Conservation (phyloP, 179 eudicot genomes). For the Gypsophila paniculata region DNA sequence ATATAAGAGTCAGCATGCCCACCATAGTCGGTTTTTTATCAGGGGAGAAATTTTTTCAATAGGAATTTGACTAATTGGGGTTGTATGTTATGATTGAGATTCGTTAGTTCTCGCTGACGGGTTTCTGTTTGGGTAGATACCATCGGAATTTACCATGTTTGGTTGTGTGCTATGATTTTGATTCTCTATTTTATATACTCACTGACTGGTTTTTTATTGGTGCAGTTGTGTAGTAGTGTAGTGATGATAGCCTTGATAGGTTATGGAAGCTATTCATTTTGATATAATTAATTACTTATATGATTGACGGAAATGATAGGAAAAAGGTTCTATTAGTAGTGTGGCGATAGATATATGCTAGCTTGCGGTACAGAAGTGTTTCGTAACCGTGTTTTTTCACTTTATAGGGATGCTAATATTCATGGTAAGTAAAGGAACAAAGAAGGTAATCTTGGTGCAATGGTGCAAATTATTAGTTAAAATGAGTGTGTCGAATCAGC, state of each 20-base stretch:
- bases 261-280: background rate
- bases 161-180: background rate
- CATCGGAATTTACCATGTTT: background rate
- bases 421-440: background rate
- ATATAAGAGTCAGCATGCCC: too few species aligned
- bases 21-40: too few species aligned
- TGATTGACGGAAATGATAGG: slow-evolving; percentile 10
- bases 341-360: background rate
- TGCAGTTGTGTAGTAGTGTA: too few species aligned
- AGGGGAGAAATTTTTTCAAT: too few species aligned
- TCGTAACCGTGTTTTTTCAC: background rate
- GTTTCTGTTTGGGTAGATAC: background rate
- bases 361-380: background rate
- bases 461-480: background rate
- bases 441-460: background rate
- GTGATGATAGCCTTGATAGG: too few species aligned
- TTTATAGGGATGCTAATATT: background rate
- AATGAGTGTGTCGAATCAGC: background rate
- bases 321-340: background rate
- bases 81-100: background rate
- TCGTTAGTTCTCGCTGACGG: too few species aligned
- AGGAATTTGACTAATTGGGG: too few species aligned
- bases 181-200: too few species aligned
- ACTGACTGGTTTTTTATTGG: too few species aligned
- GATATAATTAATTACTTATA: background rate